Percentiles rank a stretch among this genome's conserved stretches.
phyloP scores from a whole-genome alignment of 1,139 yeast species.

The Geotrichum aggregatum region DNA sequence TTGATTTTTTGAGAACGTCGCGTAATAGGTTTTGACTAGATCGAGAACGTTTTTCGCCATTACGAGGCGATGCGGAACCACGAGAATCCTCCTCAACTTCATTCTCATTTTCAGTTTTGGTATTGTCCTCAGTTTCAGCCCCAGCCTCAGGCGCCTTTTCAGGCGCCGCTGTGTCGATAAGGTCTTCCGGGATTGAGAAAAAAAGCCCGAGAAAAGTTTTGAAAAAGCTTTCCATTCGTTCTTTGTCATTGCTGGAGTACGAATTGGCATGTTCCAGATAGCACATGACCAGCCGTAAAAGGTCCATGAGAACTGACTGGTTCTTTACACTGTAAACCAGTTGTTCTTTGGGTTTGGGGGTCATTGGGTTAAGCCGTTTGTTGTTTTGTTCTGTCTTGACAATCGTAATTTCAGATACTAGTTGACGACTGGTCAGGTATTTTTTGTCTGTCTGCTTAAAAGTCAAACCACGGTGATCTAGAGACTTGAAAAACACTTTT shows the following conservation, averaged over 20 bases:
- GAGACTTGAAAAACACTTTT: constrained; percentile 84
- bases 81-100: constrained; percentile 26
- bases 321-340: constrained; percentile 66
- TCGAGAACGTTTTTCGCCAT: constrained; percentile 42
- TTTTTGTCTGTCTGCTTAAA: constrained; percentile 96
- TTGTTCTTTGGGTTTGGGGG: constrained; percentile 84
- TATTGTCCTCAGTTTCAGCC: constrained; percentile 19
- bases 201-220: constrained; percentile 65
- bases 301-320: constrained; percentile 65
- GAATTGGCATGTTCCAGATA: constrained; percentile 63
- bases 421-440: constrained; percentile 79
- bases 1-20: constrained; percentile 68
- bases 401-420: constrained; percentile 87
- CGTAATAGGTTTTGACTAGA: constrained; percentile 47
- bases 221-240: constrained; percentile 67
- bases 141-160: constrained; percentile 22
- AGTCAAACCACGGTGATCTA: constrained; percentile 92
- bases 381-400: constrained; percentile 83
- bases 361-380: constrained; percentile 77
- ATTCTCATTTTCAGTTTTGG: constrained; percentile 25
- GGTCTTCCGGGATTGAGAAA: constrained; percentile 48
- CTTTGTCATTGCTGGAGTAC: constrained; percentile 79
- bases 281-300: constrained; percentile 62
- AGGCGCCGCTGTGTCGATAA: constrained; percentile 21
- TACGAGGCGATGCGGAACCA: neutral